Evolutionary conservation across 495 filamentous ascomycete genomes (phyloP).

Genomic region (Zalerion maritima): DNA sequence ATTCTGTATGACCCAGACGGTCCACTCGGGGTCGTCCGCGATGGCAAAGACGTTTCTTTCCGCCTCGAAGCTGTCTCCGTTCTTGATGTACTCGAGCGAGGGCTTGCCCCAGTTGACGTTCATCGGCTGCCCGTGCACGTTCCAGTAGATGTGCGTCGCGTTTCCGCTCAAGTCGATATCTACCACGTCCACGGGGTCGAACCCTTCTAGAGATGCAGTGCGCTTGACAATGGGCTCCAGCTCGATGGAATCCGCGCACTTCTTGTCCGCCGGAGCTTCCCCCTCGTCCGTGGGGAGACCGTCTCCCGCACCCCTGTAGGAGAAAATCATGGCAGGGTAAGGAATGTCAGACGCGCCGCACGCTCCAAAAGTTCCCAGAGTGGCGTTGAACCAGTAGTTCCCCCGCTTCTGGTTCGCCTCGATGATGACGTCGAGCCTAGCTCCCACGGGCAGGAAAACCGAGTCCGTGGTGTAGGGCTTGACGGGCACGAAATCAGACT

Average conservation of each 20-base stretch:
- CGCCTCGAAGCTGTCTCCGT: slow-evolving; percentile 20
- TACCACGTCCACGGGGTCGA: slow-evolving; percentile 13
- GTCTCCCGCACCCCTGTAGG: slow-evolving; percentile 15
- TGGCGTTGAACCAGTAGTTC: slow-evolving; percentile 49
- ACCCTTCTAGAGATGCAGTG: slow-evolving; percentile 11
- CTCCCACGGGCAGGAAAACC: slow-evolving; percentile 46
- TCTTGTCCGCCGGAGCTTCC: slow-evolving; percentile 9
- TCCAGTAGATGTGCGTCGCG: slow-evolving; percentile 22
- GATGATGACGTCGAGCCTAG: slow-evolving; percentile 57
- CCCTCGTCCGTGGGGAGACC: slow-evolving; percentile 17
- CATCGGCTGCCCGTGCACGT: slow-evolving; percentile 23
- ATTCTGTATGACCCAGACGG: slow-evolving; percentile 37
- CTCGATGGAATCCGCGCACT: slow-evolving; percentile 18
- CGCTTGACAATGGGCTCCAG: slow-evolving; percentile 18
- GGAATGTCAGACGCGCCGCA: slow-evolving; percentile 19
- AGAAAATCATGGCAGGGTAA: slow-evolving; percentile 23
- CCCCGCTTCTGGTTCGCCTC: slow-evolving; percentile 35
- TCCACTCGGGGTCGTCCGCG: slow-evolving; percentile 26
- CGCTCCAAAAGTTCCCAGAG: slow-evolving; percentile 14
- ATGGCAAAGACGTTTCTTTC: slow-evolving; percentile 24
- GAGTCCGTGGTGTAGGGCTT: slow-evolving; percentile 26
- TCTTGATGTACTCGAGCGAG: slow-evolving; percentile 21
- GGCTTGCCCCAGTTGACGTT: slow-evolving; percentile 30
- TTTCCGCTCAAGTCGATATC: slow-evolving; percentile 6
- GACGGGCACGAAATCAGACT: slow-evolving; percentile 36